Evolutionary conservation across 495 filamentous ascomycete genomes (phyloP).

Genomic region (Cudoniella acicularis): DNA sequence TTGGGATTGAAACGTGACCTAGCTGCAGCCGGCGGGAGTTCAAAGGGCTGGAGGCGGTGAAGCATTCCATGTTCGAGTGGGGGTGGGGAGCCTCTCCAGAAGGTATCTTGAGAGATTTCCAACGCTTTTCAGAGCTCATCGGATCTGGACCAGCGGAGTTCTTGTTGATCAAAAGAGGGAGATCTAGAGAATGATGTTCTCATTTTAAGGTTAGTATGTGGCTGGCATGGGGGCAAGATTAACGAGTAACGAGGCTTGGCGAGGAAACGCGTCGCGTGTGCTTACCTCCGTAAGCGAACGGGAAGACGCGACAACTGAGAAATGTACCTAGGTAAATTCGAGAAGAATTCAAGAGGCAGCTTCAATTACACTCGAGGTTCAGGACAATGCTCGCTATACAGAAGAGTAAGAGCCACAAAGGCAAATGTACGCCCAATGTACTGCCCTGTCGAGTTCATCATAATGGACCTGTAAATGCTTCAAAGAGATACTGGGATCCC

Average conservation of each 20-base stretch:
- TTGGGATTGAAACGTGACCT: neutral
- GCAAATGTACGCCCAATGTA: slow-evolving; percentile 66
- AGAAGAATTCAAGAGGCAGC: too few species aligned
- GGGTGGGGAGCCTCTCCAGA: neutral
- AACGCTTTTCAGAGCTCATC: neutral
- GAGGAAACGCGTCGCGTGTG: neutral
- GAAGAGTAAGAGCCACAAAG: slow-evolving; percentile 20
- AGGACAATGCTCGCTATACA: slow-evolving; percentile 22
- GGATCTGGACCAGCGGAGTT: too few species aligned
- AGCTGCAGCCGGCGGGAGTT: neutral
- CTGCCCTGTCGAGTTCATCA: slow-evolving; percentile 83
- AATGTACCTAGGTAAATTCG: neutral
- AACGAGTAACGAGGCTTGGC: neutral
- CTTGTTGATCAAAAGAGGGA: neutral
- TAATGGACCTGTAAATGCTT: slow-evolving; percentile 63
- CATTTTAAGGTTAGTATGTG: neutral
- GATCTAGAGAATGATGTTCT: neutral
- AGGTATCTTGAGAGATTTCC: neutral
- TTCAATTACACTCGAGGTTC: too few species aligned
- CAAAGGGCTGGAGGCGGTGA: neutral
- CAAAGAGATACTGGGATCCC: slow-evolving; percentile 70
- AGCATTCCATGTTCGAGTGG: too few species aligned
- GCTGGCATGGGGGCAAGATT: neutral
- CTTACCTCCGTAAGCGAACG: too few species aligned
- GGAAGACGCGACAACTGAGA: neutral